Evolutionary conservation across 2,329 filamentous ascomycete genomes (phyloP), one percentile per base, ranked within the genome.

Genomic region (Fusarium sp.): DNA sequence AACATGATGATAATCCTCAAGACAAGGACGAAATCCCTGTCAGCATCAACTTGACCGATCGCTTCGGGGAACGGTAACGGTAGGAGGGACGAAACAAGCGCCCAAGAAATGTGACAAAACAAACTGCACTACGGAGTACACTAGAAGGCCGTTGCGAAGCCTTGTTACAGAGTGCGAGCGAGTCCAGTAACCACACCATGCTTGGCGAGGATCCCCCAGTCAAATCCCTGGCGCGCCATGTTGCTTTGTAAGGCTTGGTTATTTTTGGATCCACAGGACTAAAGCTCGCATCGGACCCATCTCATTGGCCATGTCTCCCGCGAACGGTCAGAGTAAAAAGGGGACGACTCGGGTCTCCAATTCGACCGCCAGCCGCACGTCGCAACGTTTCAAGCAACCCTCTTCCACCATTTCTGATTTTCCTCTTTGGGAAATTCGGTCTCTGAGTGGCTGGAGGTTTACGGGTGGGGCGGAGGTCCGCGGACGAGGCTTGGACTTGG

Each of bases 61-160:
- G 41, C 41, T 54, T 54, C 50, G 50, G 50, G 24, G 50, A 33
- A 33, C 50, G 18, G 33, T 16, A 33, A 33, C 50, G 18, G 33
- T 16, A 11, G 22, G 13, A 24, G 7, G 69, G 48, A 74, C 71
- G 71, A 73, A 73, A 73, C 71, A 73, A 73, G 71, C 71, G 71
- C 43, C 71, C 58, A 33, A 35, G 9, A 63, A 45, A 14, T 41
- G 48, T 22, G 27, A 39, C 27, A 41, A 41, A 41, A 29, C 16
- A 48, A 29, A 45, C 20, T 8, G 16, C 24, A 45, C 20, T 8
- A 37, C n/a, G n/a, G n/a, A n/a, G n/a, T n/a, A n/a, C 35, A 37
- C 35, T 45, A 45, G 41, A 61, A 62, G 58, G 52, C 56, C 45
- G 50, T 31, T 45, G 41, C 41, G 20, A 57, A 57, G 27, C 63